Conservation (phyloP, 805 yeast species). For the Metahyphopichia silvanorum region DNA sequence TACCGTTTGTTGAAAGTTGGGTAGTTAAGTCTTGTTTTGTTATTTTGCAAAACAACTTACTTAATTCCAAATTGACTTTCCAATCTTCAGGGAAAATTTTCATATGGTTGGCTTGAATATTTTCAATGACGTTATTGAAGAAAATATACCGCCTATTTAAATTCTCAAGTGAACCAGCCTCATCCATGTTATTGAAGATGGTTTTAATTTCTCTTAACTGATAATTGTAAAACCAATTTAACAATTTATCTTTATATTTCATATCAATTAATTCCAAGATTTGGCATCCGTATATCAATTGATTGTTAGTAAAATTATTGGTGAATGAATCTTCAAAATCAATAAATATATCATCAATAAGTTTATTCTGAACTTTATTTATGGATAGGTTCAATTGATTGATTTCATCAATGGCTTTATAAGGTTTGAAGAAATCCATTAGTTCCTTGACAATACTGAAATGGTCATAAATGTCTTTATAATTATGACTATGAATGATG, state of each 20-base stretch:
- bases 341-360: constrained; percentile 66
- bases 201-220: constrained; percentile 70
- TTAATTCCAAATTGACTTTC: constrained; percentile 63
- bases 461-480: constrained; percentile 54
- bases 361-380: constrained; percentile 52
- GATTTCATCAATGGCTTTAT: constrained; percentile 79
- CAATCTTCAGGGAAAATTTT: constrained; percentile 66
- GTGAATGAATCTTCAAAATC: constrained; percentile 58
- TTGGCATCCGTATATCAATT: constrained; percentile 62
- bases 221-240: constrained; percentile 68
- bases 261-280: constrained; percentile 65
- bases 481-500: constrained; percentile 45
- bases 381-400: constrained; percentile 62
- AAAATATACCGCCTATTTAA: constrained; percentile 76
- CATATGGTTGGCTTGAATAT: constrained; percentile 51
- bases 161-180: constrained; percentile 93
- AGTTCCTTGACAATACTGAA: constrained; percentile 73
- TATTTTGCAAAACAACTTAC: constrained; percentile 59
- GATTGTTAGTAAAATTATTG: constrained; percentile 18
- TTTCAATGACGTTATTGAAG: constrained; percentile 66
- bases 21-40: constrained; percentile 62
- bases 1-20: constrained; percentile 20
- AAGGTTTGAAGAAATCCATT: constrained; percentile 69
- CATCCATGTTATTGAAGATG: constrained; percentile 78
- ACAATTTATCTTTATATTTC: constrained; percentile 54